Evolutionary conservation across 169 alveolate genomes (phyloP), one percentile per base, ranked within the genome.

Genomic region (Cryptosporidium xiaoi): DNA sequence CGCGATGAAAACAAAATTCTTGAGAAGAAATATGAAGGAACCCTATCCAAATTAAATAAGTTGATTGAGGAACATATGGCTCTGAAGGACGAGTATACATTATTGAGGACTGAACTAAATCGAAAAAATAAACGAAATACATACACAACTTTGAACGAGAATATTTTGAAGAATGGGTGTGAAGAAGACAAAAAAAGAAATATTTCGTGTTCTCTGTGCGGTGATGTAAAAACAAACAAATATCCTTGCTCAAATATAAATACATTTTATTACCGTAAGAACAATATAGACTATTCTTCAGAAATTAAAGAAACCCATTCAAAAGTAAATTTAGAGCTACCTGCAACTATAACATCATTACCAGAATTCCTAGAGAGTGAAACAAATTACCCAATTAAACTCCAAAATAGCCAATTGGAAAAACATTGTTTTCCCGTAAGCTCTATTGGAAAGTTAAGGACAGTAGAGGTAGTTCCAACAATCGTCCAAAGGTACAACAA

Each of bases 331-430:
- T 40, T 40, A 6, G 65, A 66, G 44, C 13, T 7, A 20, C 67
- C 87, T 56, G 87, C 87, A 62, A 58, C 36, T 2, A 62, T 77
- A 5, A 31, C 50, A 16, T 29, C 77, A 40, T 27, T 77, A 15
- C 87, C 87, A 33, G 87, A 77, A 18, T 77, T 77, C 20, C 36
- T 77, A 27, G 87, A 77, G 18, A 77, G 64, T 27, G 40, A 27
- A 13, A 48, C 64, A 10, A 27, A 77, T 29, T 20, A 31, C 8
- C 84, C 84, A 18, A 33, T 71, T 51, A 71, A 66, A n/a, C 51
- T 55, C 55, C 84, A 31, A 29, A 18, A 33, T 1, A 51, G 51
- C 36, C 34, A 66, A 53, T 15, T 36, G 60, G 56, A 71, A 18
- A 55, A n/a, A 33, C 58, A 53, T 13, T 71, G 40, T 77, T 77